Evolutionary conservation across 495 filamentous ascomycete species (phyloP), one percentile per base, ranked within the genome.

Genomic region (Tuber melanosporum): DNA sequence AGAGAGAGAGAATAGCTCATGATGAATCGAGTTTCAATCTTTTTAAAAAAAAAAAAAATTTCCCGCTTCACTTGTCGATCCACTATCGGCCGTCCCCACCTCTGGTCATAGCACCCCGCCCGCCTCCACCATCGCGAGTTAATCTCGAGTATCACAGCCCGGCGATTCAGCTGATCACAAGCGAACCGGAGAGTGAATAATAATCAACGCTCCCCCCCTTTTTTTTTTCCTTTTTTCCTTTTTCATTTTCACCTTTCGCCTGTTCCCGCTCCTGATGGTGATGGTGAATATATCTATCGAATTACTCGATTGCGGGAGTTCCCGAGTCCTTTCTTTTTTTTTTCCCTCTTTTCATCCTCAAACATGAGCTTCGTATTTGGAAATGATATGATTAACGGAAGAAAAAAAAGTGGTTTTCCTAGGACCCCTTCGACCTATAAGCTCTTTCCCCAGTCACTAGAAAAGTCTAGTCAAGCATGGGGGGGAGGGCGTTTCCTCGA

Each of bases 121-220:
- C 52, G 52, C n/a, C 52, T 32, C 52, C 52, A 66, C 57, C n/a
- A 66, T 66, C 57, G 10, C 15, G 57, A 17, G n/a, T 17, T 66
- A 66, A 66, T 66, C 57, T 66, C 57, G n/a, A 66, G 57, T 66
- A 17, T 66, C 57, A 66, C 26, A 66, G 57, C 57, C 57, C 57
- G n/a, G 57, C 12, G n/a, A 66, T 66, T 66, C 57, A 66, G 57
- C 57, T 66, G 57, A 66, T 66, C 57, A 32, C 57, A 66, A 66
- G 57, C n/a, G 57, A 66, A 17, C n/a, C 15, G n/a, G n/a, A 66
- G 12, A 10, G 32, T 57, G 1, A 26, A 57, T 57, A 57, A 66
- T 32, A 66, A 17, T 32, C 57, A 66, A 32, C 9, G 57, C 4
- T 66, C 57, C 26, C 14, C 19, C 14, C 14, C 14, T 26, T 57